Evolutionary conservation across 2,329 filamentous ascomycete species (phyloP).

Genomic region (Dactylellina haptotyla): DNA sequence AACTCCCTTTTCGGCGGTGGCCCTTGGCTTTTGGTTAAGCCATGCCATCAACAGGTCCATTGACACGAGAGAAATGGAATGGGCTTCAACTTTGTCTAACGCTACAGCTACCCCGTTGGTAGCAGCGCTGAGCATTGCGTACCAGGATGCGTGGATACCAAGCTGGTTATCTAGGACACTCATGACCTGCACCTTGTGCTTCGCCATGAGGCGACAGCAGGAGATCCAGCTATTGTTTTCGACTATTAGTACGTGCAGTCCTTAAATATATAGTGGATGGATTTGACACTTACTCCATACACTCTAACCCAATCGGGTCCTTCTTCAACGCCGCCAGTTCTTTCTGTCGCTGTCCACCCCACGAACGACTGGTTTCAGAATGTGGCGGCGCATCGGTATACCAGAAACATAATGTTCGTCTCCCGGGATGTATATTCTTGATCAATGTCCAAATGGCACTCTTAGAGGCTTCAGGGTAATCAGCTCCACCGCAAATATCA

Average conservation of each 20-base stretch:
- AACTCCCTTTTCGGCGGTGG: constrained; percentile 20
- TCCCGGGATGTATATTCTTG: constrained; percentile 64
- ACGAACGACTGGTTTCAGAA: constrained; percentile 58
- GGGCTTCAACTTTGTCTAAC: constrained; percentile 23
- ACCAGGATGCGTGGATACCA: constrained; percentile 47
- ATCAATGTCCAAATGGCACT: constrained; percentile 65
- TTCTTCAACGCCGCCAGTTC: constrained; percentile 58
- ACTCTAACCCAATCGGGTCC: constrained; percentile 42
- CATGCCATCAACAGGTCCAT: constrained; percentile 53
- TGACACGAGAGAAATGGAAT: constrained; percentile 36
- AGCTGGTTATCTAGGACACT: constrained; percentile 37
- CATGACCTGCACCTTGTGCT: constrained; percentile 48
- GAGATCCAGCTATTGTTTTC: constrained; percentile 40
- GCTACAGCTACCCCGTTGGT: constrained; percentile 44
- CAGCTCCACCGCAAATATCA: constrained; percentile 60
- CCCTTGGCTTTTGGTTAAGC: constrained; percentile 34
- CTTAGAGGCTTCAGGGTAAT: constrained; percentile 66
- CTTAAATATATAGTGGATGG: background rate
- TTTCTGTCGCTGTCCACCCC: constrained; percentile 58
- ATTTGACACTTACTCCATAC: constrained; percentile 36
- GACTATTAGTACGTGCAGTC: background rate
- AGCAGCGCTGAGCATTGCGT: constrained; percentile 39
- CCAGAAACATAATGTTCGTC: constrained; percentile 65
- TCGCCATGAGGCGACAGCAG: constrained; percentile 47
- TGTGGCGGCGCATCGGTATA: constrained; percentile 67